Evolutionary conservation across 202 grass and related monocot species (phyloP).

Genomic region (Setaria italica): DNA sequence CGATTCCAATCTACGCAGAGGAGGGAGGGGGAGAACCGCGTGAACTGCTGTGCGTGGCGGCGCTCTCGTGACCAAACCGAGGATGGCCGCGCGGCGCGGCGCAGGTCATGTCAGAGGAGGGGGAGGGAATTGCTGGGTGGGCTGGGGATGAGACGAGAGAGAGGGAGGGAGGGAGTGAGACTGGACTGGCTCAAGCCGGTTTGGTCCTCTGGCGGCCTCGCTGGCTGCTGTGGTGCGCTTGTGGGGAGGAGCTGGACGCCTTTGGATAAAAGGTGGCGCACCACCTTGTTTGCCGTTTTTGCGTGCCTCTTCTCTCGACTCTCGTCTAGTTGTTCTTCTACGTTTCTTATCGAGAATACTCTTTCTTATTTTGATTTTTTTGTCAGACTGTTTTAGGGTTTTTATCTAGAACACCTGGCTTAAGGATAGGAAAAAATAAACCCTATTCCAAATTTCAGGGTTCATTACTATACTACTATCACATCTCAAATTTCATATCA

Average conservation of each 20-base stretch:
- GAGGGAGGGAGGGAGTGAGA: neutral
- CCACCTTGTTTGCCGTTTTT: neutral
- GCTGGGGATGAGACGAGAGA: conserved; percentile 25
- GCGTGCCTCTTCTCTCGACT: neutral
- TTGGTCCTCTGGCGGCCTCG: conserved; percentile 35
- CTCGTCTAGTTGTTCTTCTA: neutral
- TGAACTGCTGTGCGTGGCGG: neutral
- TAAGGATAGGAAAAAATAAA: too few relatives aligned
- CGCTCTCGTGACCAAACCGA: neutral
- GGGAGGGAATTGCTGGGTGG: conserved; percentile 24
- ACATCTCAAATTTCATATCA: too few relatives aligned
- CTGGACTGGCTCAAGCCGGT: neutral
- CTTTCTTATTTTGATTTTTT: neutral
- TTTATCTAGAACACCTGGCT: neutral
- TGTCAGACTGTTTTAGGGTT: neutral
- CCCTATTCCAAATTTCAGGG: too few relatives aligned
- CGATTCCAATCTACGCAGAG: neutral
- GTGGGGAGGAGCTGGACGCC: neutral
- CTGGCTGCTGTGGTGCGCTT: conserved; percentile 18
- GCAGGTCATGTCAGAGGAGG: conserved; percentile 29
- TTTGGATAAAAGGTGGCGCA: conserved; percentile 32
- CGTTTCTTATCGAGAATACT: neutral
- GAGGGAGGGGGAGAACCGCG: neutral
- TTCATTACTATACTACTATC: too few relatives aligned
- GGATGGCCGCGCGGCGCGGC: conserved; percentile 20